These are phyloP conservation scores for Leccinum angustisporum DNA, from an alignment of 1,284 basidiomycete genomes.

Conservation along the genomic window DNA sequence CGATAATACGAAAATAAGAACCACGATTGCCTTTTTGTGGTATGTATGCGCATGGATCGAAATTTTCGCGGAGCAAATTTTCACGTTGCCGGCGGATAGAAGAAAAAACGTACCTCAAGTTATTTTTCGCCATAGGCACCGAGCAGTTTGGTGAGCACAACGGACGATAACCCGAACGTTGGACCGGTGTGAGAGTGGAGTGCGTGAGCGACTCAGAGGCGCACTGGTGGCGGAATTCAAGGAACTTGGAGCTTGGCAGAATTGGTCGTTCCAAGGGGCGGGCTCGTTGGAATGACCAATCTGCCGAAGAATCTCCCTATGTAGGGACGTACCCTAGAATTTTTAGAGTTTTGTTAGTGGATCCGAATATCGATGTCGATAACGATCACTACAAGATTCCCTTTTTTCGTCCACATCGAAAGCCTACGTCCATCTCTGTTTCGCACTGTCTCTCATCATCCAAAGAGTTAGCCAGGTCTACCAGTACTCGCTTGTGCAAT, in stretches of 20 bases:
- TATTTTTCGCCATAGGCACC: too few species aligned
- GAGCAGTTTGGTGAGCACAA: not conserved
- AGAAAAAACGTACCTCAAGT: too few species aligned
- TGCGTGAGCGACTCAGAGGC: not conserved
- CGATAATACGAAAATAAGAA: too few species aligned
- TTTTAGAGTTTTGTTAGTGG: not conserved
- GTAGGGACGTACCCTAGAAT: not conserved
- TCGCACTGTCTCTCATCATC: not conserved
- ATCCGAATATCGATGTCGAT: not conserved
- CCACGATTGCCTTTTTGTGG: too few species aligned
- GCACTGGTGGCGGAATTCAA: too few species aligned
- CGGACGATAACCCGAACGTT: not conserved
- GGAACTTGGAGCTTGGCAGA: not conserved
- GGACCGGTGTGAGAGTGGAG: not conserved
- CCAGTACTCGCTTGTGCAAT: not conserved
- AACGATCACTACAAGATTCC: not conserved
- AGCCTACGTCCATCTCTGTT: not conserved
- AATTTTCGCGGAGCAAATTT: too few species aligned
- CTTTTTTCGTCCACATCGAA: not conserved
- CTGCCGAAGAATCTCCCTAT: not conserved
- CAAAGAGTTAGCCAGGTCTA: not conserved
- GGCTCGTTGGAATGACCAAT: not conserved
- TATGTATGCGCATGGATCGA: too few species aligned
- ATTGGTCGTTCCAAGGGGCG: slow-evolving; percentile 16
- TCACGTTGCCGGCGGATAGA: too few species aligned